A percentile compares a stretch with the other conserved stretches of the same genome.
Evolutionary conservation across 1,284 basidiomycete genomes (phyloP).

Genomic region (Neonothopanus nambi): DNA sequence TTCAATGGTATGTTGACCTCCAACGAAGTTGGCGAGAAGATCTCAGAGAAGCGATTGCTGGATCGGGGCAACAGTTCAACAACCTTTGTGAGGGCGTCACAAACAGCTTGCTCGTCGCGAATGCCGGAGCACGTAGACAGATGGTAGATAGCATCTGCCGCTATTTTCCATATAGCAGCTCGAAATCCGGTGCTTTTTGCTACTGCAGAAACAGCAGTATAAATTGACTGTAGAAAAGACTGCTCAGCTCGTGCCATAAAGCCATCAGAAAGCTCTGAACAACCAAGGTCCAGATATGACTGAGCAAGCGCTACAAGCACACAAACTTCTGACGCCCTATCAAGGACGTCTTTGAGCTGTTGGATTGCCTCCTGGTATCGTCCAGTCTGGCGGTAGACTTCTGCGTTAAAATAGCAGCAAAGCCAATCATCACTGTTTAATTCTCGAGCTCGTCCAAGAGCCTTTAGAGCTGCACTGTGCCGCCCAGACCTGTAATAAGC

Average conservation of each 20-base stretch:
- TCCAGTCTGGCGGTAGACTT: conserved; percentile 83
- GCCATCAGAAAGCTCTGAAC: conserved; percentile 63
- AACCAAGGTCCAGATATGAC: conserved; percentile 74
- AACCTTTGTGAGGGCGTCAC: conserved; percentile 36
- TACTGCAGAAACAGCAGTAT: conserved; percentile 57
- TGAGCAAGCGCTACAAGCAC: conserved; percentile 77
- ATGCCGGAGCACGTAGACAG: conserved; percentile 53
- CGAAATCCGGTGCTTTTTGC: conserved; percentile 62
- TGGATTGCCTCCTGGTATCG: conserved; percentile 75
- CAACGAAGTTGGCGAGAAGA: conserved; percentile 38
- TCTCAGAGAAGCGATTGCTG: conserved; percentile 41
- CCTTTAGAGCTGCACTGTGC: conserved; percentile 89
- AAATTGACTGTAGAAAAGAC: conserved; percentile 67
- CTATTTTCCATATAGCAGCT: conserved; percentile 82
- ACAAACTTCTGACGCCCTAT: conserved; percentile 66
- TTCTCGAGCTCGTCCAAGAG: conserved; percentile 74
- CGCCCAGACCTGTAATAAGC: conserved; percentile 88
- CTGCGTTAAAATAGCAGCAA: conserved; percentile 81
- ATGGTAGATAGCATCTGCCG: conserved; percentile 76
- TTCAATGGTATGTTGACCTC: conserved; percentile 29
- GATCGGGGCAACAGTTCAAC: conserved; percentile 39
- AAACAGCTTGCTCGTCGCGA: conserved; percentile 40
- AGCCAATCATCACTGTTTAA: conserved; percentile 77
- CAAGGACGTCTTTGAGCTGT: conserved; percentile 63
- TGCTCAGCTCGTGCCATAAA: conserved; percentile 75